These are phyloP conservation scores for Aspergillus haitiensis DNA, from an alignment of 495 filamentous ascomycete genomes.

Conservation along the genomic window DNA sequence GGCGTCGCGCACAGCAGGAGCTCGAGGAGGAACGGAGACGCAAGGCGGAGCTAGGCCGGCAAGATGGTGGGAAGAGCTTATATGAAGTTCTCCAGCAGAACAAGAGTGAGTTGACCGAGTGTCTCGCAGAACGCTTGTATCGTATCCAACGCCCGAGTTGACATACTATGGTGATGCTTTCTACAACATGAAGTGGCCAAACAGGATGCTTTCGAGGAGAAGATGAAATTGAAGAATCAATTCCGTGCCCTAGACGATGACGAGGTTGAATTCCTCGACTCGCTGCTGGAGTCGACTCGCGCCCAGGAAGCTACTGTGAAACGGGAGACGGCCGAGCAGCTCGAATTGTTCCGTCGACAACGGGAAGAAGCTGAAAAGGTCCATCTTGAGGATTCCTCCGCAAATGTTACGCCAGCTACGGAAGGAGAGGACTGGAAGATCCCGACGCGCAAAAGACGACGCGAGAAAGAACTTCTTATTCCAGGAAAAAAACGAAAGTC, in stretches of 20 bases:
- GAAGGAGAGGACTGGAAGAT: conserved; percentile 57
- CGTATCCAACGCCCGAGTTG: conserved; percentile 34
- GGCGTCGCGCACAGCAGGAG: conserved; percentile 74
- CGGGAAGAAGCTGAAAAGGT: conserved; percentile 65
- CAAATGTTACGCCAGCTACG: conserved; percentile 32
- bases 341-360: conserved; percentile 67
- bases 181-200: conserved; percentile 67
- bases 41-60: conserved; percentile 57
- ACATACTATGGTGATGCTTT: conserved; percentile 54
- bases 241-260: conserved; percentile 92
- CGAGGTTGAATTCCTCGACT: conserved; percentile 89
- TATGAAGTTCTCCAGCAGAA: conserved; percentile 90
- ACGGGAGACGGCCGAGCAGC: conserved; percentile 70
- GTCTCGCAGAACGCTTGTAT: not conserved
- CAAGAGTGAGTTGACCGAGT: conserved; percentile 67
- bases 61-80: conserved; percentile 68
- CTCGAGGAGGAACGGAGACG: conserved; percentile 66
- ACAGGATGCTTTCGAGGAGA: conserved; percentile 95
- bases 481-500: conserved; percentile 61
- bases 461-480: conserved; percentile 51
- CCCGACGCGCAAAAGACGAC: conserved; percentile 59
- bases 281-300: conserved; percentile 65
- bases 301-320: conserved; percentile 71
- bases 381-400: conserved; percentile 38
- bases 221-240: conserved; percentile 82